phyloP scores from a whole-genome alignment of 441 rosid species.

The Aquilaria agallochum region DNA sequence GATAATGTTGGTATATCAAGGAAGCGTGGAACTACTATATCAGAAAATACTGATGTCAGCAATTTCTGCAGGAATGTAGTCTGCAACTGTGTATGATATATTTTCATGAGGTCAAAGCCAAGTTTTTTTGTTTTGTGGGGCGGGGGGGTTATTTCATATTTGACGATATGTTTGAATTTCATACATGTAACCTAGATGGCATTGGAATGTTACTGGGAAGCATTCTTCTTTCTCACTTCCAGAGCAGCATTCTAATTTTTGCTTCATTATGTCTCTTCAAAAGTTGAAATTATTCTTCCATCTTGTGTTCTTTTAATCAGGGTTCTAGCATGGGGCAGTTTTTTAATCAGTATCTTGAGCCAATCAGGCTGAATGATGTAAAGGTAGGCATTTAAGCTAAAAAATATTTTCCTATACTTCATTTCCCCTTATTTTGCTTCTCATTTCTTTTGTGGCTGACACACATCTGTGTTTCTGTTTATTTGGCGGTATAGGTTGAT shows the following conservation, averaged over 20 bases:
- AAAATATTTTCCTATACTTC: slow-evolving; percentile 6
- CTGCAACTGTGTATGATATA: no score
- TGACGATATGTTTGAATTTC: no score
- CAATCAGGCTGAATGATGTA: slow-evolving; percentile 86
- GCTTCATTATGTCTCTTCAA: no score
- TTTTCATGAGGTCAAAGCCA: no score
- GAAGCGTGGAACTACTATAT: no score
- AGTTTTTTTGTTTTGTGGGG: no score
- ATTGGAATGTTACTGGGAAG: no score
- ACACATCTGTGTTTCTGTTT: slow-evolving; percentile 15
- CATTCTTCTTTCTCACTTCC: not conserved
- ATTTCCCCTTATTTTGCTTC: slow-evolving; percentile 10
- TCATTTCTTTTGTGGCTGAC: slow-evolving; percentile 10
- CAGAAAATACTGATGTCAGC: no score
- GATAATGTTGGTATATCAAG: no score
- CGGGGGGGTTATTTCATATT: no score
- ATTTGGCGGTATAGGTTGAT: slow-evolving; percentile 51
- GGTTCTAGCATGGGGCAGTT: slow-evolving; percentile 98
- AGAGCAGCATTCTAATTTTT: not conserved
- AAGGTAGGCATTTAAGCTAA: slow-evolving; percentile 37
- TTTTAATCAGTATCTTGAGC: slow-evolving; percentile 77
- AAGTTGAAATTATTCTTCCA: slow-evolving; percentile 3
- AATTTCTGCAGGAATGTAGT: no score
- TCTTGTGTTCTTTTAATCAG: slow-evolving; percentile 33
- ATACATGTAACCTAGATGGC: no score